Evolutionary conservation across 2,329 filamentous ascomycete genomes (phyloP).

Genomic region (Hypoxylon sp.): DNA sequence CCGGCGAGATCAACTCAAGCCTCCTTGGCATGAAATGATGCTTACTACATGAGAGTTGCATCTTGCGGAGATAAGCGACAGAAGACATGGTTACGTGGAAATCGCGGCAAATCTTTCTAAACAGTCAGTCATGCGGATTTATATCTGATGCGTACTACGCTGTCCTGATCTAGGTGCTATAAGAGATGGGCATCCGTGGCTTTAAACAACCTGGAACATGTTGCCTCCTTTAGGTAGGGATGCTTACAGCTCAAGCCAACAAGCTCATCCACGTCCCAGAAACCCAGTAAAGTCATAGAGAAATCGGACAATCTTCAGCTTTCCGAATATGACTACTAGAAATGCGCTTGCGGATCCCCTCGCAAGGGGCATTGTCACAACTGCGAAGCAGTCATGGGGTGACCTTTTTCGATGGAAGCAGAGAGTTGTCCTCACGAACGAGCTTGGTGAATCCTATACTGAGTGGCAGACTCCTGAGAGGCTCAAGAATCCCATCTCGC

Average conservation of each 20-base stretch:
- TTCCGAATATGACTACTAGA: constrained; percentile 43
- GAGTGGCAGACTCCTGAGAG: constrained; percentile 79
- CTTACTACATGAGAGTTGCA: constrained; percentile 30
- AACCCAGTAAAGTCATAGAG: not conserved
- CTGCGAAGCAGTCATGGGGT: constrained; percentile 73
- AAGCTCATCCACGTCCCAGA: not conserved
- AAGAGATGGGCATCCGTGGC: constrained; percentile 9
- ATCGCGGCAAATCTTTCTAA: not conserved
- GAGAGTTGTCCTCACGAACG: constrained; percentile 76
- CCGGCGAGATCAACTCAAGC: constrained; percentile 21
- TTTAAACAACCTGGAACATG: not conserved
- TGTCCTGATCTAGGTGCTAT: constrained; percentile 15
- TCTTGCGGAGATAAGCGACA: constrained; percentile 22
- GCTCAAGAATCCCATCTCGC: constrained; percentile 77
- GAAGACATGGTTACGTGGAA: constrained; percentile 8
- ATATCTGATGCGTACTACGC: constrained; percentile 5
- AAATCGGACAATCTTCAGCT: not conserved
- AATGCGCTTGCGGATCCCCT: constrained; percentile 71
- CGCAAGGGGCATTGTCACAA: constrained; percentile 74
- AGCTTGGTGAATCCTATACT: constrained; percentile 73
- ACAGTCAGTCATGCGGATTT: constrained; percentile 9
- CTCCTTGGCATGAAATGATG: constrained; percentile 32
- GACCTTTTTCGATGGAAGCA: constrained; percentile 83
- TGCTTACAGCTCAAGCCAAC: constrained; percentile 2
- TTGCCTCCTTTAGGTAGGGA: constrained; percentile 1